Base-by-base conservation (phyloP, 2,329 filamentous ascomycete genomes). In the Didymella lethalis region DNA sequence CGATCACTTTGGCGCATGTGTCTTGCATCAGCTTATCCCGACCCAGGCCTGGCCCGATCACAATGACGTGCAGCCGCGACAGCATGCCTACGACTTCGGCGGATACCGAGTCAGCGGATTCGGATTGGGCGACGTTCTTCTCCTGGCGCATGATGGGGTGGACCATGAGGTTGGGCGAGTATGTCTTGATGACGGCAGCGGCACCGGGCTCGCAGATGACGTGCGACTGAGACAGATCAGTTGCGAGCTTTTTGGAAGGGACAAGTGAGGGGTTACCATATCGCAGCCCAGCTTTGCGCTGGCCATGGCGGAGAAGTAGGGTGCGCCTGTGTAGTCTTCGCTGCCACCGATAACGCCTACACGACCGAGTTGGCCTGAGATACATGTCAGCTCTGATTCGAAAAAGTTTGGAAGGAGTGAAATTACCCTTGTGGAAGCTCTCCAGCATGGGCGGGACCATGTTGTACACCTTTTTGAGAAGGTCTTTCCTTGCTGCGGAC, bases 131-230 rank as follows among this genome's bases (percentile, higher is more conserved):
- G 52, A 85, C 79, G 67, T 86, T 83, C 66, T 85, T 83, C 45
- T 87, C 86, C 78, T 95, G 92, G 29, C 92, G 90, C 87, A 99
- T 94, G 66, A 97, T 86, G 0, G 95, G 95, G 77, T 98, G 95
- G 11, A 99, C 95, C 94, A 99, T 99, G 28, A 99, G 84, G 76
- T 98, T 97, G 2, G 95, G 95, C 20, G 93, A 97, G 81, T 98
- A 99, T 4, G 92, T 92, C 82, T 99, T 99, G 80, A 99, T 97
- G 36, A 97, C 93, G 71, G 82, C 75, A 57, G 78, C 92, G 2
- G 95, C 95, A 54, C 86, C 90, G 10, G 91, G 92, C 60, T 96
- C 96, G 82, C 95, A 99, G 73, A 99, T 96, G 63, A 99, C 90
- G 80, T 97, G 94, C 64, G 90, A 92, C 92, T 92, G 53, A 4